Conservation (phyloP, 2,329 filamentous ascomycete species). For the Penicillium sp. region DNA sequence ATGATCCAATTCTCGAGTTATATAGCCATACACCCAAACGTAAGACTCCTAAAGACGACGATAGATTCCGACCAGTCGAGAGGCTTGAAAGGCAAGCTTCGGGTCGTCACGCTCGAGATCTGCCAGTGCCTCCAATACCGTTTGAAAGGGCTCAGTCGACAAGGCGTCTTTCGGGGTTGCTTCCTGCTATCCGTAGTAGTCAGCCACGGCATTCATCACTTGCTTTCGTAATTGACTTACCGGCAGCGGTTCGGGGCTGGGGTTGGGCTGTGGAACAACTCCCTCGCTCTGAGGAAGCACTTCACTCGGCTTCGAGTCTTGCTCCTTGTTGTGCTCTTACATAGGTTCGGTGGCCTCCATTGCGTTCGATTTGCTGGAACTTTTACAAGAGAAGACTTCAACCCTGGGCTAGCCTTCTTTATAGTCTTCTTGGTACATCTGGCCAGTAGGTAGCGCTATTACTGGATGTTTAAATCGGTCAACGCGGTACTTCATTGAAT, state of each 20-base stretch:
- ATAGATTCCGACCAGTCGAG: background rate
- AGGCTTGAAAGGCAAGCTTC: constrained; percentile 1
- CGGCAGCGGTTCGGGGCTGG: background rate
- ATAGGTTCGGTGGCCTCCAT: background rate
- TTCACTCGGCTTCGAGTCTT: background rate
- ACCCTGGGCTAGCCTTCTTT: background rate
- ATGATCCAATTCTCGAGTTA: too few relatives aligned
- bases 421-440: background rate
- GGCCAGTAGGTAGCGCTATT: background rate
- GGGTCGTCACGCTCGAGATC: constrained; percentile 2
- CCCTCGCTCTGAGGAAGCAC: background rate
- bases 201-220: background rate
- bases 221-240: background rate
- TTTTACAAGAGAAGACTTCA: background rate
- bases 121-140: background rate
- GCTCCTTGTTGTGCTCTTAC: background rate
- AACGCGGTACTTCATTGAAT: background rate
- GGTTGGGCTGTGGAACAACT: background rate
- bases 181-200: constrained; percentile 6
- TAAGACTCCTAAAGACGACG: constrained; percentile 1
- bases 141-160: background rate
- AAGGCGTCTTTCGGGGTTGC: background rate
- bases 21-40: too few relatives aligned
- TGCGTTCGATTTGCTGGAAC: background rate
- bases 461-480: background rate